Evolutionary conservation across 2,329 filamentous ascomycete genomes (phyloP).

Genomic region (Exserohilum rostratum): DNA sequence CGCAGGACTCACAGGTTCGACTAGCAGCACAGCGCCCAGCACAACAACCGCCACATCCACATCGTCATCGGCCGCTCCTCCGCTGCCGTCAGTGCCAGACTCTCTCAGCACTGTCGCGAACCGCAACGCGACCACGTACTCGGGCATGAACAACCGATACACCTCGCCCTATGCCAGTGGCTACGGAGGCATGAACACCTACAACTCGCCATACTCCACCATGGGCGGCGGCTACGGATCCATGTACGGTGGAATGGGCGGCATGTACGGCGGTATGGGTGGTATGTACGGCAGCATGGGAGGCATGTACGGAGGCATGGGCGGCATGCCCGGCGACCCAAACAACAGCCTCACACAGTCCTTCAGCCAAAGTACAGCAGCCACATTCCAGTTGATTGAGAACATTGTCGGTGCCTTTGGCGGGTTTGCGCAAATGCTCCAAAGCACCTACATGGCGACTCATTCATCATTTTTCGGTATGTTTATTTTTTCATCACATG

Average conservation of each 20-base stretch:
- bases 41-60: conserved; percentile 49
- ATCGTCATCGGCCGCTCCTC: conserved; percentile 60
- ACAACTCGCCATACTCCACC: conserved; percentile 62
- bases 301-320: conserved; percentile 58
- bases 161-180: conserved; percentile 56
- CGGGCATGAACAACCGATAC: conserved; percentile 63
- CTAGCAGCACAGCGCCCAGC: conserved; percentile 46
- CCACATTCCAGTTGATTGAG: conserved; percentile 98
- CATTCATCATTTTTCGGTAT: conserved; percentile 97
- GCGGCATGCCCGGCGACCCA: conserved; percentile 60
- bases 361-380: conserved; percentile 92
- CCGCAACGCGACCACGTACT: conserved; percentile 85
- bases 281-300: conserved; percentile 47
- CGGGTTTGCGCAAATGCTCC: conserved; percentile 97
- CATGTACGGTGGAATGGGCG: conserved; percentile 50
- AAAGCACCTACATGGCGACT: conserved; percentile 99
- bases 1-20: conserved; percentile 43
- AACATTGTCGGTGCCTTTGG: conserved; percentile 96
- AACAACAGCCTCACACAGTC: conserved; percentile 95
- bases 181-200: conserved; percentile 59
- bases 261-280: conserved; percentile 45
- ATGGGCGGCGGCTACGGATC: conserved; percentile 54
- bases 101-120: conserved; percentile 81
- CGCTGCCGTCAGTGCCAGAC: conserved; percentile 80
- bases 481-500: conserved; percentile 37